phyloP scores from a whole-genome alignment of 768 basidiomycete species.

The Boletales sp. region DNA sequence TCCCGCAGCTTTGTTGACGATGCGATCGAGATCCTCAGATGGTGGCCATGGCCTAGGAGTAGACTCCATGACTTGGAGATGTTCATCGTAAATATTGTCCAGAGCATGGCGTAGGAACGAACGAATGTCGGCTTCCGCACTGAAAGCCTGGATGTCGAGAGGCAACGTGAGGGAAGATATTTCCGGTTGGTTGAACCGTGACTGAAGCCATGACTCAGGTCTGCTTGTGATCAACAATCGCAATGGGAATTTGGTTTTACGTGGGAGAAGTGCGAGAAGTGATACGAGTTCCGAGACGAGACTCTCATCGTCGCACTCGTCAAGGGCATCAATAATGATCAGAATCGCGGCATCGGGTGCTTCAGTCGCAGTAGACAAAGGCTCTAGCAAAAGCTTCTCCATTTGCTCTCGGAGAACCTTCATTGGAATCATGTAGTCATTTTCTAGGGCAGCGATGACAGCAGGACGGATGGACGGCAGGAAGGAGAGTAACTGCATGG shows the following conservation, averaged over 20 bases:
- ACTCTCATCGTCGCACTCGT: conserved; percentile 24
- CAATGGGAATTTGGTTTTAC: conserved; percentile 12
- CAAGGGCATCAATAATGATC: conserved; percentile 22
- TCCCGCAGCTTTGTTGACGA: conserved; percentile 19
- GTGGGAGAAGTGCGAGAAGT: conserved; percentile 17
- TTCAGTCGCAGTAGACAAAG: conserved; percentile 13
- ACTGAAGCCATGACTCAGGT: conserved; percentile 16
- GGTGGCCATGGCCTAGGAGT: conserved; percentile 25
- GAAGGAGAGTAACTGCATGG: conserved; percentile 25
- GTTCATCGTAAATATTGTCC: conserved; percentile 12
- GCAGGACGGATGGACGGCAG: conserved; percentile 21
- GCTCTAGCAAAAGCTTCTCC: conserved; percentile 22
- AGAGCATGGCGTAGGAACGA: conserved; percentile 20
- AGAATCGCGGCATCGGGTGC: conserved; percentile 9
- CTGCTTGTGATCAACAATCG: conserved; percentile 28
- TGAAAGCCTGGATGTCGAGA: conserved; percentile 23
- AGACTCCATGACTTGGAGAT: conserved; percentile 15
- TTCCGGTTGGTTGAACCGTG: conserved; percentile 14
- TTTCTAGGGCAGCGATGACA: conserved; percentile 20
- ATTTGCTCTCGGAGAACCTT: conserved; percentile 30
- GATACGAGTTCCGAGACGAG: conserved; percentile 25
- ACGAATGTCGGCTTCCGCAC: conserved; percentile 22
- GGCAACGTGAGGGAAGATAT: conserved; percentile 8
- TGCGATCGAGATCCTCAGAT: conserved; percentile 14
- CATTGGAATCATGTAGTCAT: conserved; percentile 22